Conservation (phyloP, 208 protist species). For the Wallacemonas sp. region DNA sequence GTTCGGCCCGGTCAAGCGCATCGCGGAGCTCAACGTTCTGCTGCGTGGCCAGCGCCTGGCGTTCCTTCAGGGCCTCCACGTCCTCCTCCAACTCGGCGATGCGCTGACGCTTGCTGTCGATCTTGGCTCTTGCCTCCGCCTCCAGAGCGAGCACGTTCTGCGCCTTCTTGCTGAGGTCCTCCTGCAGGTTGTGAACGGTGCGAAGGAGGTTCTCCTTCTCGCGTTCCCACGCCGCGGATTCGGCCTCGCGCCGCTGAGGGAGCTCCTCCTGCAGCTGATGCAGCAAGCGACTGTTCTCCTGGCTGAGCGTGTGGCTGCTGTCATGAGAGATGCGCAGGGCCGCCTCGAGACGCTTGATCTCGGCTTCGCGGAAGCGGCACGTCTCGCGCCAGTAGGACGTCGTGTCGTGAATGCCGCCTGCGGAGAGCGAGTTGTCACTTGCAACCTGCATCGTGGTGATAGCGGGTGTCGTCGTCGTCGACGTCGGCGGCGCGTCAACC, state of each 20-base stretch:
- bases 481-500: not conserved
- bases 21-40: slow-evolving; percentile 25
- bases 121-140: slow-evolving; percentile 66
- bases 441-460: too few species aligned
- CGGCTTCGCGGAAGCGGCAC: slow-evolving; percentile 21
- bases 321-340: slow-evolving; percentile 33
- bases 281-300: slow-evolving; percentile 69
- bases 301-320: slow-evolving; percentile 39
- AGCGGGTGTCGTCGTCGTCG: not conserved
- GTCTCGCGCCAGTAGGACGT: slow-evolving; percentile 33
- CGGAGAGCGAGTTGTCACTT: too few species aligned
- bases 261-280: slow-evolving; percentile 27
- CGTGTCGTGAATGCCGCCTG: not conserved
- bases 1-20: slow-evolving; percentile 26
- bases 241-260: slow-evolving; percentile 14
- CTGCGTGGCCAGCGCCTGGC: slow-evolving; percentile 31
- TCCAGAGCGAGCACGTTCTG: slow-evolving; percentile 55
- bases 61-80: slow-evolving; percentile 30
- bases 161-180: slow-evolving; percentile 61
- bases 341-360: slow-evolving; percentile 32
- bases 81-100: slow-evolving; percentile 59
- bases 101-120: slow-evolving; percentile 64
- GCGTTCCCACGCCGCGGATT: slow-evolving; percentile 14
- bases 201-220: slow-evolving; percentile 79
- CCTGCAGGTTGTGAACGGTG: slow-evolving; percentile 68